A percentile compares a stretch with the other conserved stretches of the same genome.
Evolutionary conservation across 2,329 filamentous ascomycete genomes (phyloP).

Genomic region (Gnomoniopsis sp.): DNA sequence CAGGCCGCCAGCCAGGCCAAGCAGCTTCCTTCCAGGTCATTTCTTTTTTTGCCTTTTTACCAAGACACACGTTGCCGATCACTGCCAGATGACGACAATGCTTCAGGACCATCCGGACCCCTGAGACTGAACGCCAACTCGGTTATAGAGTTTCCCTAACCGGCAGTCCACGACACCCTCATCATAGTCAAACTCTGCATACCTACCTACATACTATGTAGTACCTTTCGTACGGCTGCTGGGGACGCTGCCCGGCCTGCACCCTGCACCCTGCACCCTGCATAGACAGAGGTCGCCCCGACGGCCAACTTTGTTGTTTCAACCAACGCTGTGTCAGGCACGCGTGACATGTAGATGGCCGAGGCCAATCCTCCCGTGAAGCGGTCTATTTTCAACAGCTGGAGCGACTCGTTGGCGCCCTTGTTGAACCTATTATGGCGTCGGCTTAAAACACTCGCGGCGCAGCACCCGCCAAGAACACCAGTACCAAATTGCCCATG

Average conservation of each 20-base stretch:
- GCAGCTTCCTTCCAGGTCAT: too few species aligned
- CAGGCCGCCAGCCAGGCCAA: too few species aligned
- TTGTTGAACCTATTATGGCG: background rate
- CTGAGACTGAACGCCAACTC: background rate
- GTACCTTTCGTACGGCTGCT: too few species aligned
- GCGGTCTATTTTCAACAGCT: background rate
- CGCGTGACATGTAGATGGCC: background rate
- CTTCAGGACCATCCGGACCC: too few species aligned
- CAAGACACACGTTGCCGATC: slow-evolving; percentile 3
- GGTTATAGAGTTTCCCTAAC: slow-evolving; percentile 1
- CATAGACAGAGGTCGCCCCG: too few species aligned
- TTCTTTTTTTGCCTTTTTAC: background rate
- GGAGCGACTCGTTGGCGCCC: background rate
- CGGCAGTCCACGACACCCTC: slow-evolving; percentile 17
- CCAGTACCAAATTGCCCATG: too few species aligned
- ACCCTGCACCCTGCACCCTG: too few species aligned
- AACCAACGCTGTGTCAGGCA: background rate
- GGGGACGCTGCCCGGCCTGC: too few species aligned
- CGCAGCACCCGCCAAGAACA: too few species aligned
- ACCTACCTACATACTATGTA: too few species aligned
- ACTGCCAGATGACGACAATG: slow-evolving; percentile 15
- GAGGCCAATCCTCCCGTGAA: background rate
- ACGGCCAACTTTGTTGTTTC: too few species aligned
- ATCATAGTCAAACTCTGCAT: background rate
- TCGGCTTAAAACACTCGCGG: background rate